Percentiles rank a stretch among this genome's conserved stretches.
These are phyloP conservation scores for Stephania yunnanensis DNA, from an alignment of 164 flowering plant genomes.

Conservation along the genomic window DNA sequence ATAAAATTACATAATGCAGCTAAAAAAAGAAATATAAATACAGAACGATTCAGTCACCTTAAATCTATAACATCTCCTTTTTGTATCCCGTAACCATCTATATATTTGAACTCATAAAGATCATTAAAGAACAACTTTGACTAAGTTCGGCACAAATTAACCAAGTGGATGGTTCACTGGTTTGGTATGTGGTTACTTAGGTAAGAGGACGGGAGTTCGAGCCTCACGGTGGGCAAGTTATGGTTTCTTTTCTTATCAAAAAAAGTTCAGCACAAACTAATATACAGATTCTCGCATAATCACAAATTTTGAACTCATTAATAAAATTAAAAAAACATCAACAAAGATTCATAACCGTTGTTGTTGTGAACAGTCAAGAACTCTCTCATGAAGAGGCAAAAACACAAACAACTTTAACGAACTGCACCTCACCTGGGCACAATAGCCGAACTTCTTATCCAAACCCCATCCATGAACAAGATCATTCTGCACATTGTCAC, in stretches of 20 bases:
- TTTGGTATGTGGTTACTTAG: too few species aligned
- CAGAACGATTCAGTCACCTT: neutral
- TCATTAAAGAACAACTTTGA: neutral
- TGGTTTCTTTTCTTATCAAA: too few species aligned
- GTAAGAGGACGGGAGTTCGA: too few species aligned
- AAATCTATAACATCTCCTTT: neutral
- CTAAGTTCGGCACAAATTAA: neutral
- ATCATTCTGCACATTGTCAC: conserved; percentile 62
- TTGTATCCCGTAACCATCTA: neutral
- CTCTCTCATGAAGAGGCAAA: neutral
- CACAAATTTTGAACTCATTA: neutral
- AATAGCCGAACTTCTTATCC: conserved; percentile 98
- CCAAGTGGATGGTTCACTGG: neutral
- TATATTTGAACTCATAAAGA: neutral
- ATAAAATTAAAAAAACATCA: neutral
- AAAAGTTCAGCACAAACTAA: neutral
- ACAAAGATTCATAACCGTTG: neutral
- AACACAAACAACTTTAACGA: neutral
- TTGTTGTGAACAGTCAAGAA: neutral
- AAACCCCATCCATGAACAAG: conserved; percentile 98
- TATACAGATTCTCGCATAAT: neutral
- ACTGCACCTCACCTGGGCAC: conserved; percentile 67
- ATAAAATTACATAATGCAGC: neutral
- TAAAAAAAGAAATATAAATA: neutral
- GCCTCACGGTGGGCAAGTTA: too few species aligned